A percentile compares a stretch with the other conserved stretches of the same genome.
Evolutionary conservation across 371 early-diverging fungal species (phyloP).

Genomic region (Haplosporangium sp.): DNA sequence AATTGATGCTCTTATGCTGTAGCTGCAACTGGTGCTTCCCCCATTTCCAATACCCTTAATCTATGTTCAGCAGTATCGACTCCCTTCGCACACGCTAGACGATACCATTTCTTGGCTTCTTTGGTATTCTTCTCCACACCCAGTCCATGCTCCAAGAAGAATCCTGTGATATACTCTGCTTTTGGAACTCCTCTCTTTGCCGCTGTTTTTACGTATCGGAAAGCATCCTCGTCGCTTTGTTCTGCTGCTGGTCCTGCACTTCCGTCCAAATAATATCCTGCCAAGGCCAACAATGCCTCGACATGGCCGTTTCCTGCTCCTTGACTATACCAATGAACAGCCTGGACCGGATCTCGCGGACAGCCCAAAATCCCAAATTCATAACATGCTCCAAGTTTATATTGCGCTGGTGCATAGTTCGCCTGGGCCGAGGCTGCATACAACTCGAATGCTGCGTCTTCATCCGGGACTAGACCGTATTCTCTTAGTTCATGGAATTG

Average conservation of each 20-base stretch:
- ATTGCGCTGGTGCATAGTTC: conserved; percentile 52
- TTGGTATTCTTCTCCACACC: conserved; percentile 31
- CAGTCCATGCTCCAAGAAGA: conserved; percentile 48
- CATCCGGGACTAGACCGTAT: conserved; percentile 53
- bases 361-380: conserved; percentile 48
- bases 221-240: conserved; percentile 52
- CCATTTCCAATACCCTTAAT: conserved; percentile 32
- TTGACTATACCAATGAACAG: conserved; percentile 48
- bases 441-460: conserved; percentile 48
- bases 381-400: conserved; percentile 49
- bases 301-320: conserved; percentile 53
- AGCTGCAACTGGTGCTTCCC: neutral
- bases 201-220: conserved; percentile 39
- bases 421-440: conserved; percentile 55
- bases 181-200: conserved; percentile 47
- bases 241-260: conserved; percentile 44
- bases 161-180: conserved; percentile 54
- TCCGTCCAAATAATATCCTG: conserved; percentile 52
- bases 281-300: conserved; percentile 44
- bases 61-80: conserved; percentile 47
- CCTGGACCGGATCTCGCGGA: conserved; percentile 46
- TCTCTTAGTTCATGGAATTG: conserved; percentile 52
- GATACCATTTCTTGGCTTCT: conserved; percentile 52
- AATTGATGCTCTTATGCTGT: neutral
- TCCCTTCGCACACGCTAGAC: conserved; percentile 51